A percentile compares a stretch with the other conserved stretches of the same genome.
phyloP scores from a whole-genome alignment of 176 grass and related monocot species.

The bread wheat (Triticum aestivum) region DNA sequence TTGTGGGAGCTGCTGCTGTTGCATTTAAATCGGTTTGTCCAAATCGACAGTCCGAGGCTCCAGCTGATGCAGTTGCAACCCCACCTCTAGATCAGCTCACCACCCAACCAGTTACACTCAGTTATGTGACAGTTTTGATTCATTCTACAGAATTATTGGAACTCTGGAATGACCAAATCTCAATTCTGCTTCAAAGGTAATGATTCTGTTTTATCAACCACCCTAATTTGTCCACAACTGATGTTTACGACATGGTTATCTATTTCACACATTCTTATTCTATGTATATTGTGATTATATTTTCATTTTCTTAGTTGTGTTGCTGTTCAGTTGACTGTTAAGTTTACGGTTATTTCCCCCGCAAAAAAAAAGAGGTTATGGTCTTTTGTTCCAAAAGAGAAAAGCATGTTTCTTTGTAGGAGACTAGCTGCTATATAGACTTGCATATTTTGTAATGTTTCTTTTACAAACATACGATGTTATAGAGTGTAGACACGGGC shows the following conservation, averaged over 20 bases:
- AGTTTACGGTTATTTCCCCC: too few relatives aligned
- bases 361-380: too few relatives aligned
- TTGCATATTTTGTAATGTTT: too few relatives aligned
- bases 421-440: too few relatives aligned
- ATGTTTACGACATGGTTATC: slow-evolving; percentile 1
- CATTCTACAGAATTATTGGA: not conserved
- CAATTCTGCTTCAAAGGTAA: slow-evolving; percentile 32
- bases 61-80: not conserved
- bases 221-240: not conserved
- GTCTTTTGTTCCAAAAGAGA: not conserved
- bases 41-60: not conserved
- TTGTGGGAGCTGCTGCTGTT: slow-evolving; percentile 59
- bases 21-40: slow-evolving; percentile 73
- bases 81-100: not conserved
- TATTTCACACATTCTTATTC: not conserved
- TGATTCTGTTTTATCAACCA: not conserved
- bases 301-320: not conserved
- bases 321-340: not conserved
- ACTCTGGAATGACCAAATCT: slow-evolving; percentile 10
- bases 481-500: too few relatives aligned
- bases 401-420: too few relatives aligned
- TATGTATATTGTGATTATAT: not conserved
- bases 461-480: too few relatives aligned
- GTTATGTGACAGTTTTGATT: not conserved
- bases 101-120: not conserved